These are phyloP conservation scores for Diospyros kaki DNA, from an alignment of 148 eudicot species.

Conservation along the genomic window DNA sequence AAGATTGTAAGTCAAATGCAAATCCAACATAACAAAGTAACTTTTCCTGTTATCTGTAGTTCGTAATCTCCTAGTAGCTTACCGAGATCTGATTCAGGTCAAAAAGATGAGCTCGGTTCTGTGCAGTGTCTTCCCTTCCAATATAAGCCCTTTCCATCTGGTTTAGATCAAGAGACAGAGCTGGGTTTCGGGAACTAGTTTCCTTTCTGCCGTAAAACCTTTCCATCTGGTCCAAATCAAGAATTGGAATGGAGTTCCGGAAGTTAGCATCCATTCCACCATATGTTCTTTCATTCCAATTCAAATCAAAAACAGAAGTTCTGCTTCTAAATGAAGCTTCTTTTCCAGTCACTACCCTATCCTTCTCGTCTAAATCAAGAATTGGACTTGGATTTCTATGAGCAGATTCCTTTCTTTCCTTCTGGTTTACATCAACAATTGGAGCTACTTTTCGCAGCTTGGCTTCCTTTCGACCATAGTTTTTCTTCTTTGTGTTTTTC, in stretches of 20 bases:
- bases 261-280: slow-evolving; percentile 14
- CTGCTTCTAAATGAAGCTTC: slow-evolving; percentile 7
- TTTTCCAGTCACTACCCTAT: slow-evolving; percentile 11
- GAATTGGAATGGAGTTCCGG: slow-evolving; percentile 6
- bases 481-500: slow-evolving; percentile 15
- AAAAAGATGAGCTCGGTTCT: slow-evolving; percentile 36
- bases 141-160: slow-evolving; percentile 13
- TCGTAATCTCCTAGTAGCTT: slow-evolving; percentile 1
- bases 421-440: slow-evolving; percentile 10
- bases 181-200: background rate
- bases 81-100: slow-evolving; percentile 55
- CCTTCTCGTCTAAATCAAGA: slow-evolving; percentile 16
- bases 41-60: too few species aligned
- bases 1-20: background rate
- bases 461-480: slow-evolving; percentile 18
- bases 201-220: slow-evolving; percentile 22
- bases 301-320: slow-evolving; percentile 17
- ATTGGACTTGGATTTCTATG: background rate
- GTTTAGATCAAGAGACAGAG: background rate
- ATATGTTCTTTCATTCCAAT: slow-evolving; percentile 16
- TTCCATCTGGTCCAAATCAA: slow-evolving; percentile 32
- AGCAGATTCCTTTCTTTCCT: slow-evolving; percentile 17
- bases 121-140: slow-evolving; percentile 25
- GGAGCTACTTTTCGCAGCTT: slow-evolving; percentile 1
- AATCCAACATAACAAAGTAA: too few species aligned